Evolutionary conservation across 148 eudicot genomes (phyloP).

Genomic region (Diospyros kaki): DNA sequence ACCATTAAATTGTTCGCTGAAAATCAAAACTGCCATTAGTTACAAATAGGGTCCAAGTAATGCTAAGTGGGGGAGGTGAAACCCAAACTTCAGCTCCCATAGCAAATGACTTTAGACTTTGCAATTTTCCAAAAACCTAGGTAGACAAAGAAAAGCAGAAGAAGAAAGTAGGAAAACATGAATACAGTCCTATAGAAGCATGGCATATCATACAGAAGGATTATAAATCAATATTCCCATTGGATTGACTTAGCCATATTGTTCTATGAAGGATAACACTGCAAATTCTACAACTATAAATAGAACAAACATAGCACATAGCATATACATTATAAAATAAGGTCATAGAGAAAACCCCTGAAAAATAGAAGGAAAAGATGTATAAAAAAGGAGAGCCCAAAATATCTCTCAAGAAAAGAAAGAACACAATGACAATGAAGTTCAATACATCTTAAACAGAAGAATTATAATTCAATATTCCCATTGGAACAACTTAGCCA

Average conservation of each 20-base stretch:
- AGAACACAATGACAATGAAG: background rate
- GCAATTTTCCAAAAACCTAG: too few species aligned
- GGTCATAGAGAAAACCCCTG: background rate
- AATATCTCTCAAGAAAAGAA: background rate
- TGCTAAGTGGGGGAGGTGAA: too few species aligned
- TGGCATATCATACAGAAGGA: too few species aligned
- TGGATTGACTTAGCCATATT: background rate
- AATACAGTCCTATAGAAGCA: background rate
- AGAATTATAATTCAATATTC: too few species aligned
- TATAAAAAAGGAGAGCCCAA: background rate
- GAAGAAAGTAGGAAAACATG: background rate
- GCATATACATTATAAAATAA: background rate
- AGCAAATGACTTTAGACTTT: background rate
- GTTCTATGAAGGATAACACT: background rate
- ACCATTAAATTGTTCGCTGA: conserved; percentile 80
- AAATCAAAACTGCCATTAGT: background rate
- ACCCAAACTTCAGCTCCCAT: background rate
- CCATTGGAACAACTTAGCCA: background rate
- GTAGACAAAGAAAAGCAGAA: too few species aligned
- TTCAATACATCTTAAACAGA: background rate
- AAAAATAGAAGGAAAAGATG: background rate
- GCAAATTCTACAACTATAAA: background rate
- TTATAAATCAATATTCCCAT: too few species aligned
- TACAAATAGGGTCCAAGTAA: background rate
- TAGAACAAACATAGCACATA: background rate